Percentiles rank a stretch among this genome's conserved stretches.
These are phyloP conservation scores for Wickerhamomyces sp. DNA, from an alignment of 1,139 yeast species.

Conservation along the genomic window DNA sequence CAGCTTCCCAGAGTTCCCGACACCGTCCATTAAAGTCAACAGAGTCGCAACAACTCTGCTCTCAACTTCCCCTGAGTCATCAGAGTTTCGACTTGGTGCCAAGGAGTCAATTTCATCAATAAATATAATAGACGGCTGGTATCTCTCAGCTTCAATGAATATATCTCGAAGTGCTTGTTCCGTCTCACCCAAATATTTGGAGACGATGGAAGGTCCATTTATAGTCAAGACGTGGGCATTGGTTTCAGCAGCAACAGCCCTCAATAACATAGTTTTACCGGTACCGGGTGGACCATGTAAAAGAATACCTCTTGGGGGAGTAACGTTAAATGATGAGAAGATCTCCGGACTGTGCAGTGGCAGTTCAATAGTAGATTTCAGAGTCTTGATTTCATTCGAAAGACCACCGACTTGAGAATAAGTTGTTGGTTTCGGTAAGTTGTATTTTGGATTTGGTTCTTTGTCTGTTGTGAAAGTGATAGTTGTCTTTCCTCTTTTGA, in stretches of 20 bases:
- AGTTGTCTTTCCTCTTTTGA: constrained; percentile 34
- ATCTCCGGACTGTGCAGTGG: constrained; percentile 77
- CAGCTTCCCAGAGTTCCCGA: constrained; percentile 63
- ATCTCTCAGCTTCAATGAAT: constrained; percentile 77
- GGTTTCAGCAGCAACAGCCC: constrained; percentile 69
- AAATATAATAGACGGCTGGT: constrained; percentile 81
- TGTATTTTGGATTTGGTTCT: constrained; percentile 25
- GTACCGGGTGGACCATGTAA: constrained; percentile 98
- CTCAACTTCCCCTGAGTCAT: constrained; percentile 87
- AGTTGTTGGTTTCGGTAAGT: constrained; percentile 35
- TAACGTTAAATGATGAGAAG: constrained; percentile 79
- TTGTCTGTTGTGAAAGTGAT: constrained; percentile 23
- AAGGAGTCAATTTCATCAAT: constrained; percentile 92
- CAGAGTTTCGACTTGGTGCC: constrained; percentile 76
- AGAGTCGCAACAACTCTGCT: constrained; percentile 86
- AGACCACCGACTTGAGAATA: constrained; percentile 77
- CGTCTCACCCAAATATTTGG: constrained; percentile 91
- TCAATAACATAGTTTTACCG: constrained; percentile 85
- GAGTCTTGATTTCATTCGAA: constrained; percentile 49
- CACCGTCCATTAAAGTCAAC: constrained; percentile 84
- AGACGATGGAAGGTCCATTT: constrained; percentile 88
- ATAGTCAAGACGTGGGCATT: constrained; percentile 80
- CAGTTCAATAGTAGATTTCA: constrained; percentile 67
- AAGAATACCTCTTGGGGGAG: constrained; percentile 86
- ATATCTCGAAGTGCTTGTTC: constrained; percentile 78